A percentile compares a stretch with the other conserved stretches of the same genome.
These are phyloP conservation scores for Metschnikowia aberdeeniae DNA, from an alignment of 805 yeast genomes.

Conservation along the genomic window DNA sequence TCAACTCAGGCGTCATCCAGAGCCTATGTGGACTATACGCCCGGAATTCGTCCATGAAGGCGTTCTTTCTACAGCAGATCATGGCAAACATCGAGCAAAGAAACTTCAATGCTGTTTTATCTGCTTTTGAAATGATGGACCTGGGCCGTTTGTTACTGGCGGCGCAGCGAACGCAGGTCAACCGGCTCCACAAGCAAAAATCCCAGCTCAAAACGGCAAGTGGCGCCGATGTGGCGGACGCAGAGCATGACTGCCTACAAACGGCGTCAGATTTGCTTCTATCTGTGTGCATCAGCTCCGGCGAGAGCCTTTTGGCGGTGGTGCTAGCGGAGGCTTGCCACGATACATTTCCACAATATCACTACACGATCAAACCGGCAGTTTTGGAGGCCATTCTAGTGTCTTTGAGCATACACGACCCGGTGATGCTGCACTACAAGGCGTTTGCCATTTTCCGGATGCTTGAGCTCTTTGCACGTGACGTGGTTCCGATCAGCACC, in stretches of 20 bases:
- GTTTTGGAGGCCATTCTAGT: constrained; percentile 8
- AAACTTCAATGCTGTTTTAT: not conserved
- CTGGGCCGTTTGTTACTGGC: constrained; percentile 1
- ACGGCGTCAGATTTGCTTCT: constrained; percentile 2
- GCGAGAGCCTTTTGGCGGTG: constrained; percentile 2
- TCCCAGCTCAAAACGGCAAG: not conserved
- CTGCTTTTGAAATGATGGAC: constrained; percentile 1
- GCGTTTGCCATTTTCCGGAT: constrained; percentile 12
- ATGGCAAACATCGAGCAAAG: not conserved
- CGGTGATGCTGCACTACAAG: constrained; percentile 11
- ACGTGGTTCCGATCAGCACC: not conserved
- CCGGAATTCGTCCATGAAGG: constrained; percentile 1
- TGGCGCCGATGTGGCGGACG: not conserved
- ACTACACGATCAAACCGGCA: constrained; percentile 1
- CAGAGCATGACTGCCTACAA: not conserved
- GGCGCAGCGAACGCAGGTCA: not conserved
- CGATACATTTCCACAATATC: not conserved
- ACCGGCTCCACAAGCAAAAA: not conserved
- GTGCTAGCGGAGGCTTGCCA: constrained; percentile 1
- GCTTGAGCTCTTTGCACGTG: constrained; percentile 1
- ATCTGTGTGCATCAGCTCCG: constrained; percentile 1
- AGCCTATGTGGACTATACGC: constrained; percentile 1
- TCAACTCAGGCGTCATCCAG: not conserved
- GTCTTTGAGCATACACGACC: constrained; percentile 9
- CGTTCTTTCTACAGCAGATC: constrained; percentile 2